Conservation (phyloP, 305 asterid genomes). For the Fraxinus albicans region DNA sequence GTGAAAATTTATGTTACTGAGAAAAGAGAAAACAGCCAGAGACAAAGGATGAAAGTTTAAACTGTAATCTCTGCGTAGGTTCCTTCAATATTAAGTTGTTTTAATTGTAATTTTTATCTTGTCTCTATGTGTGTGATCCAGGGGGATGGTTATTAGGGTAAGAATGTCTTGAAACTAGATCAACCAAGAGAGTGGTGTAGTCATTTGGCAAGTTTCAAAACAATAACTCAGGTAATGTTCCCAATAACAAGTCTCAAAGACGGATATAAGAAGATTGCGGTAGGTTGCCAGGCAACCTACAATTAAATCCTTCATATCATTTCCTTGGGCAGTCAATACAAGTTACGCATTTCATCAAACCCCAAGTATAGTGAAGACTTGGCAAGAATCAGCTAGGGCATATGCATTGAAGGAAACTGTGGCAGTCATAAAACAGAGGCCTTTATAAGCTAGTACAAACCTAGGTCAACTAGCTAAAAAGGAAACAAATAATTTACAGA, state of each 20-base stretch:
- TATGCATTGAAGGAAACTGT: neutral
- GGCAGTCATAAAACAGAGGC: neutral
- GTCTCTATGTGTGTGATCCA: neutral
- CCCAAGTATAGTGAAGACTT: neutral
- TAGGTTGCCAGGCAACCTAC: neutral
- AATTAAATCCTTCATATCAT: neutral
- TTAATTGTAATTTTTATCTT: neutral
- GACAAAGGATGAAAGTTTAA: constrained; percentile 3
- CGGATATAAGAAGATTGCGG: neutral
- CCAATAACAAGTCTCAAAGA: neutral
- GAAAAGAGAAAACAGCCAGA: neutral
- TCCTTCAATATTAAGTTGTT: neutral
- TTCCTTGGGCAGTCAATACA: neutral
- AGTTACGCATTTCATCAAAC: neutral
- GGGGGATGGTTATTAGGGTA: neutral
- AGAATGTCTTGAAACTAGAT: neutral
- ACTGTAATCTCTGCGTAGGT: neutral
- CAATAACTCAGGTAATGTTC: neutral
- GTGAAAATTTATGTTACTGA: neutral
- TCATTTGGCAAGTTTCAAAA: neutral
- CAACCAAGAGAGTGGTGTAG: neutral
- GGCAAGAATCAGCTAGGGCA: neutral
- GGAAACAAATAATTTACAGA: neutral
- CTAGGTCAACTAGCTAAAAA: neutral
- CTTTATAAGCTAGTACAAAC: neutral